Percentiles rank a stretch among this genome's conserved stretches.
phyloP scores from a whole-genome alignment of 192 early-diverging fungal species.

The Endogone sp. region DNA sequence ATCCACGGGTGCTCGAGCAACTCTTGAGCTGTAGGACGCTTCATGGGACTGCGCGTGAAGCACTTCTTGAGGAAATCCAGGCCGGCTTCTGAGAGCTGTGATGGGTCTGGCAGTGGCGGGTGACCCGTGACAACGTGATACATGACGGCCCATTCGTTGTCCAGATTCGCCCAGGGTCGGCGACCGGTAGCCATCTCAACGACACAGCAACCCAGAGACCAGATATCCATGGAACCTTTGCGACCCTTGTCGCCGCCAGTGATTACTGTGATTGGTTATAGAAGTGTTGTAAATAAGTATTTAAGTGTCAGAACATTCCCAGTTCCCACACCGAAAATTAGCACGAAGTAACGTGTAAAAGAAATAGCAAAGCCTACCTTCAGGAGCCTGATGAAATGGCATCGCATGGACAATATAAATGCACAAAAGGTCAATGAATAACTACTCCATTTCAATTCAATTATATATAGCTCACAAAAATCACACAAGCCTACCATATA shows the following conservation, averaged over 20 bases:
- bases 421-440: too few species aligned
- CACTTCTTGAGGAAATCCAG: constrained; percentile 76
- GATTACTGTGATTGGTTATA: constrained; percentile 74
- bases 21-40: constrained; percentile 73
- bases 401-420: not conserved
- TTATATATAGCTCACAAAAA: too few species aligned
- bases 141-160: constrained; percentile 96
- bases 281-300: constrained; percentile 35
- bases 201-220: constrained; percentile 88
- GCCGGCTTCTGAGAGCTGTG: constrained; percentile 59
- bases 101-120: constrained; percentile 71
- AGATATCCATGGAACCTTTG: constrained; percentile 87
- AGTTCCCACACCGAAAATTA: constrained; percentile 20
- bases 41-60: constrained; percentile 64
- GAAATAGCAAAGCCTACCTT: not conserved
- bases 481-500: constrained; percentile 46
- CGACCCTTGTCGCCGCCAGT: constrained; percentile 69
- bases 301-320: too few species aligned
- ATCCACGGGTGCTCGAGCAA: constrained; percentile 75
- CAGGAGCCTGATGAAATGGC: not conserved
- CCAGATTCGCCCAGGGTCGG: constrained; percentile 82
- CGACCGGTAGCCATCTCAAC: constrained; percentile 90
- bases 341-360: not conserved
- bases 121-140: constrained; percentile 78
- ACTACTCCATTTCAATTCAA: too few species aligned